Percentiles rank a stretch among this genome's conserved stretches.
phyloP scores from a whole-genome alignment of 139 green algal species.

The Micromonas commoda region DNA sequence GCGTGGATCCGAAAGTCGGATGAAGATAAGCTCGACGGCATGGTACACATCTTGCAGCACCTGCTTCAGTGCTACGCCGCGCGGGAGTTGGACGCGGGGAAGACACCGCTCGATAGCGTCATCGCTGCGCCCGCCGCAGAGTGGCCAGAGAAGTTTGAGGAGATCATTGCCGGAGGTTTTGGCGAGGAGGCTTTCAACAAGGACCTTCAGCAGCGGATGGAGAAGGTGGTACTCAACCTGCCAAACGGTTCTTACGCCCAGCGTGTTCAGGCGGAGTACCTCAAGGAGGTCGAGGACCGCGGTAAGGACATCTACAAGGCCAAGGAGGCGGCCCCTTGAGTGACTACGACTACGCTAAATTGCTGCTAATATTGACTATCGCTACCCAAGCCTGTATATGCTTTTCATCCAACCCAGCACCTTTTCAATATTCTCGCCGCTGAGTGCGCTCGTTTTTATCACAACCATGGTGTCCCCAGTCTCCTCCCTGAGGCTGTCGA shows the following conservation, averaged over 20 bases:
- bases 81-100: slow-evolving; percentile 44
- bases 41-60: slow-evolving; percentile 75
- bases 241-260: slow-evolving; percentile 67
- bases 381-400: not conserved
- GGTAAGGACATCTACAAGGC: slow-evolving; percentile 16
- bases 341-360: not conserved
- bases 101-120: slow-evolving; percentile 43
- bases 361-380: not conserved
- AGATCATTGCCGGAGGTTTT: slow-evolving; percentile 9
- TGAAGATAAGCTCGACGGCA: slow-evolving; percentile 64
- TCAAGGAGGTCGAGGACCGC: slow-evolving; percentile 29
- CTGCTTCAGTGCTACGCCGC: slow-evolving; percentile 83
- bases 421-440: not conserved
- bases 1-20: slow-evolving; percentile 81
- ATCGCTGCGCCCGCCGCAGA: slow-evolving; percentile 2
- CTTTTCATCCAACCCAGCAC: not conserved
- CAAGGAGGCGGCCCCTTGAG: not conserved
- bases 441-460: not conserved
- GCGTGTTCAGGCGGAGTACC: slow-evolving; percentile 58
- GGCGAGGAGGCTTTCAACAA: slow-evolving; percentile 57
- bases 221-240: slow-evolving; percentile 68
- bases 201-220: slow-evolving; percentile 77
- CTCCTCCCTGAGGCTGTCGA: not conserved
- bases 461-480: not conserved
- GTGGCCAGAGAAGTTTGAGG: slow-evolving; percentile 13